Evolutionary conservation across 495 filamentous ascomycete species (phyloP), one percentile per base, ranked within the genome.

Genomic region (Penicillium verhagenii): DNA sequence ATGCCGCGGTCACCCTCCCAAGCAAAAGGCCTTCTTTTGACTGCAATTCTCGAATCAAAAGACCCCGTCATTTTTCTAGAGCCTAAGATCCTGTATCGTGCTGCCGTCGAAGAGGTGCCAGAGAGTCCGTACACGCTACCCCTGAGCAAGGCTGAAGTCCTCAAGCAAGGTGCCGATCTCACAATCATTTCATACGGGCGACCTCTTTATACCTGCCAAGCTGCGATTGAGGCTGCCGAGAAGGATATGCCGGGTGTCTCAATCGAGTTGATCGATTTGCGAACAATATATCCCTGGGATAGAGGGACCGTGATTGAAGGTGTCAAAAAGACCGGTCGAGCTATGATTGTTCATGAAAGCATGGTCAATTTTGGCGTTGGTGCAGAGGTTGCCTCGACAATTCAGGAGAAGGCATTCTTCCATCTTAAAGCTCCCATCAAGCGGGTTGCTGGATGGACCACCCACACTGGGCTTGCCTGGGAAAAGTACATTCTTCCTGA

Each of bases 61-160:
- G 93, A 98, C 67, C 94, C 94, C 0, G 90, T 93, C 50, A 75
- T 98, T 23, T 97, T 98, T 72, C 88, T 98, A 88, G 94, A 98
- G 70, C 95, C 94, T 0, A 98, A 98, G 75, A 86, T 92, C 8
- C 74, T 98, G 14, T 98, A 98, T 64, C 86, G 94, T 20, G 95
- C 95, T 1, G 92, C 94, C 0, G 91, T 96, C 24, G 94, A 98
- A 68, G 90, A 97, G 68, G 94, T 98, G 2, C 95, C 94, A 14
- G 84, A 84, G 6, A 86, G 79, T 33, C 77, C 87, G 16, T 98
- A 97, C 65, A 85, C 83, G 1, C 79, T 98, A 21, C 92, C 93
- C 1, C 79, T 98, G 3, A 91, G 86, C 44, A 92, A 91, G 66
- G 94, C 94, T 0, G 93, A 98, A 68, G 72, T 96, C 4, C 65